A percentile compares a stretch with the other conserved stretches of the same genome.
Evolutionary conservation across 305 asterid genomes (phyloP).

Genomic region (Fraxinus sp.): DNA sequence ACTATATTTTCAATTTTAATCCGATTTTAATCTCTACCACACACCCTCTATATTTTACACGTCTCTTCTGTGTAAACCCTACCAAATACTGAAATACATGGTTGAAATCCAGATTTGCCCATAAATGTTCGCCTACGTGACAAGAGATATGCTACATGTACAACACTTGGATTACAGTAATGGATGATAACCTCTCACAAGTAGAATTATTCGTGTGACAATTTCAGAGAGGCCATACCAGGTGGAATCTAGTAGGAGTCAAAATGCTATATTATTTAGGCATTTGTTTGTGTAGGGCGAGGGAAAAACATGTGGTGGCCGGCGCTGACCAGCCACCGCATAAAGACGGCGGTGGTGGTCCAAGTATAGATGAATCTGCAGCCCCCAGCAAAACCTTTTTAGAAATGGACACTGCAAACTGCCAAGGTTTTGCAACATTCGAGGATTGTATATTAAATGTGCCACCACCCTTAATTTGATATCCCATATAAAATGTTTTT

Average conservation of each 20-base stretch:
- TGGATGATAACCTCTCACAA: too few species aligned
- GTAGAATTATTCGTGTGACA: background rate
- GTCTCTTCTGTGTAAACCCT: background rate
- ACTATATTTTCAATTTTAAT: too few species aligned
- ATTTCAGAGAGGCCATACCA: background rate
- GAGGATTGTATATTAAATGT: background rate
- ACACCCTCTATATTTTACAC: background rate
- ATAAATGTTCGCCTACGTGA: background rate
- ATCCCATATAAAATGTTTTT: too few species aligned
- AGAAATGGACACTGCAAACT: background rate
- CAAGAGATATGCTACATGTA: too few species aligned
- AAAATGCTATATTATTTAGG: background rate
- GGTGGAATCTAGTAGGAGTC: background rate
- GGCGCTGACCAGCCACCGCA: background rate
- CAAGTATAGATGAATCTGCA: constrained; percentile 27
- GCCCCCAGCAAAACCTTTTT: constrained; percentile 27
- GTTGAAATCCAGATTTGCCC: background rate
- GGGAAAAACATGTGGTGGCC: background rate
- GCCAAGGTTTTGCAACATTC: background rate
- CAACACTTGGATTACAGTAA: too few species aligned
- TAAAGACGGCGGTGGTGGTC: background rate
- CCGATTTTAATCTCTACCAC: too few species aligned
- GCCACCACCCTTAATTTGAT: background rate
- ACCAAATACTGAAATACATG: background rate
- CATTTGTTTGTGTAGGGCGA: background rate